These are phyloP conservation scores for Phellopilus nigrolimitatus DNA, from an alignment of 1,284 basidiomycete genomes.

Conservation along the genomic window DNA sequence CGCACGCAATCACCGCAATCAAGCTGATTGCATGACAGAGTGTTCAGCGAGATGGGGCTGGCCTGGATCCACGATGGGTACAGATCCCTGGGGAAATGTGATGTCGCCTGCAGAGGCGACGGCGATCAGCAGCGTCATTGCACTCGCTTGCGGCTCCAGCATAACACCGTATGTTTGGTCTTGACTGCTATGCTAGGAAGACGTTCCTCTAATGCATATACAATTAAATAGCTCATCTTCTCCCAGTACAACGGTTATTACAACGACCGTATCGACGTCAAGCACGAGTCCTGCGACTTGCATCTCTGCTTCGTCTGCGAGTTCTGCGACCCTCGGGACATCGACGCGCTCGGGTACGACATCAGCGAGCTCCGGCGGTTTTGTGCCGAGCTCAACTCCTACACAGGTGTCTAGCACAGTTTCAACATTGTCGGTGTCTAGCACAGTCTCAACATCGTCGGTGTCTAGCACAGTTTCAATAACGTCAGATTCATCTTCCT, in stretches of 20 bases:
- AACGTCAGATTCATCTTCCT: too few species aligned
- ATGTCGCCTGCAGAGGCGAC: constrained; percentile 4
- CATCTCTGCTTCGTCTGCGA: neutral
- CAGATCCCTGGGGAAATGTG: constrained; percentile 46
- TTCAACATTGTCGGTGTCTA: too few species aligned
- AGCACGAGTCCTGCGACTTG: neutral
- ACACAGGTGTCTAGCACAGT: neutral
- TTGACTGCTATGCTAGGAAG: neutral
- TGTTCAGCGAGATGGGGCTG: constrained; percentile 50
- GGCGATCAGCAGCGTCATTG: neutral
- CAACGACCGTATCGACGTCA: too few species aligned
- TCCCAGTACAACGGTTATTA: too few species aligned
- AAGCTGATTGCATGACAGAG: constrained; percentile 28
- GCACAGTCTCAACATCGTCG: too few species aligned
- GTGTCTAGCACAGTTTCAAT: neutral
- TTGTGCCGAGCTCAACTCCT: neutral
- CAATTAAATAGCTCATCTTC: neutral
- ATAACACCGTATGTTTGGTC: neutral
- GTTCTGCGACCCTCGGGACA: too few species aligned
- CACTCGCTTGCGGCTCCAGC: constrained; percentile 1
- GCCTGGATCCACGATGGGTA: constrained; percentile 45
- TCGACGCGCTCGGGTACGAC: too few species aligned
- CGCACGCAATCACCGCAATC: constrained; percentile 35
- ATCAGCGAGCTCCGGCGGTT: neutral
- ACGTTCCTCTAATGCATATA: neutral